Base-by-base conservation (phyloP, 2,329 filamentous ascomycete genomes). In the Botrytis porri region DNA sequence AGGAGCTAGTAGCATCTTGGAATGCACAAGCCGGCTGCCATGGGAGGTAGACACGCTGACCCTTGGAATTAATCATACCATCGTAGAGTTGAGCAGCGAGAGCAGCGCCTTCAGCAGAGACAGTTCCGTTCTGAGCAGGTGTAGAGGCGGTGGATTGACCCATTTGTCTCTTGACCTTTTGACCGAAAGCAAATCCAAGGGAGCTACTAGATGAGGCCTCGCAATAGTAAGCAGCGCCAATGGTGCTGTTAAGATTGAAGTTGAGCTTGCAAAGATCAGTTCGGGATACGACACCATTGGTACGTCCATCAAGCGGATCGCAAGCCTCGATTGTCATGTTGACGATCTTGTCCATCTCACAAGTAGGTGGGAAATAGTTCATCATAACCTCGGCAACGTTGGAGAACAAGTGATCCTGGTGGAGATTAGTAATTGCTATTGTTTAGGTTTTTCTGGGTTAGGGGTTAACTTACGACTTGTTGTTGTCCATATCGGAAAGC, bases 251-350 rank as follows among this genome's bases (percentile, higher is more conserved):
- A 12, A 86, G 76, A 76, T 88, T 82, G 78, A 84, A 85, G 60
- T 84, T 76, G 9, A 85, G 75, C 72, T 81, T 82, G 81, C 84
- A 86, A 14, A 86, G 81, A 70, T 86, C 84, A 0, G 83, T 83
- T 8, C 85, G 82, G 12, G 84, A 81, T 29, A 89, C 82, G 7
- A 89, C 85, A 20, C 87, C 86, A 72, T 89, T 87, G 0, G 82
- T 83, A 62, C 82, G 82, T 9, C 88, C 87, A 72, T 89, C 88
- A 9, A 89, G 81, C 12, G 83, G 81, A 74, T 89, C 87, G 69
- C 88, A 90, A 51, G 84, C 84, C 1, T 81, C 81, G 64, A 89
- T 88, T 8, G 87, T 89, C 57, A 82, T 81, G 76, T 88, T 88
- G 32, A 86, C 82, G 63, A 88, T 88, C 76, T 84, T 84, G 9